Conservation (phyloP, 176 grass and related monocot genomes). For the Sorghum bicolor region Sorghum_bicolor_NCBIv3 NC_012878.2:4465001-4465500, state of each 20-base stretch:
- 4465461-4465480: neutral
- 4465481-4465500: neutral
- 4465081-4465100: neutral
- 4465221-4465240: neutral
- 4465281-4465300: neutral
- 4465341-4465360: neutral
- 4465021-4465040: neutral
- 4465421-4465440: neutral
- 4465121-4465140: neutral
- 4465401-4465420: constrained; percentile 4
- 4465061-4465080: neutral
- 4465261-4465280: constrained; percentile 6
- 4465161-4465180: neutral
- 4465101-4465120: neutral
- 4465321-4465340: constrained; percentile 16
- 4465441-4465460: neutral
- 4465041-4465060: neutral
- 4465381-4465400: neutral
- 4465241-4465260: neutral
- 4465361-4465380: neutral
- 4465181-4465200: neutral
- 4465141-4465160: neutral
- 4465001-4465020: neutral
- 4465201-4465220: neutral
- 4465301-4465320: constrained; percentile 7